phyloP scores from a whole-genome alignment of 139 green algal species.

The Auxenochlorella pyrenoidosa region DNA sequence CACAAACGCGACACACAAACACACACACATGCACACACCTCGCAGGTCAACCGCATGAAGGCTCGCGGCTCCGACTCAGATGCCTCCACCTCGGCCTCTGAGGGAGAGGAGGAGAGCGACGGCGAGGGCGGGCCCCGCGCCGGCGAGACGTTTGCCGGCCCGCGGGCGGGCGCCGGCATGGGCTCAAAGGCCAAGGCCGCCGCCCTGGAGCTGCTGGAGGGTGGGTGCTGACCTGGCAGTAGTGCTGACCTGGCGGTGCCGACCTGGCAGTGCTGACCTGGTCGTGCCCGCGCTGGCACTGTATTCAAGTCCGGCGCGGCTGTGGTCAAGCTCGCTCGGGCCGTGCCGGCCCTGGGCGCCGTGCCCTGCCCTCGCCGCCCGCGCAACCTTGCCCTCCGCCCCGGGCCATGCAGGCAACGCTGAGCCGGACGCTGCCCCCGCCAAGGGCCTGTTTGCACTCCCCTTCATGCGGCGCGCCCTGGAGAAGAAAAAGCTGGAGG shows the following conservation, averaged over 20 bases:
- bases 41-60: conserved; percentile 41
- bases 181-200: conserved; percentile 53
- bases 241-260: no score
- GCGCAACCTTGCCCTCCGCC: background rate
- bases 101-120: conserved; percentile 41
- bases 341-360: background rate
- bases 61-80: conserved; percentile 30
- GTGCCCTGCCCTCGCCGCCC: no score
- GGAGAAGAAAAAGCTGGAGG: conserved; percentile 56
- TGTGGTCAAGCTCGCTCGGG: no score
- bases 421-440: conserved; percentile 41
- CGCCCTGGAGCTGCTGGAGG: conserved; percentile 73
- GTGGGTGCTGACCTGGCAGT: conserved; percentile 13
- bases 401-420: conserved; percentile 27
- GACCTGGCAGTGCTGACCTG: no score
- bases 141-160: conserved; percentile 1
- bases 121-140: conserved; percentile 34
- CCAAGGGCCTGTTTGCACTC: conserved; percentile 87
- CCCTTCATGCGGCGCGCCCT: conserved; percentile 93
- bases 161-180: conserved; percentile 1
- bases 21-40: no score
- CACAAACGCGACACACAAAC: no score
- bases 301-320: no score
- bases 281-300: no score
- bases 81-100: conserved; percentile 47